Base-by-base conservation (phyloP, 176 grass and related monocot genomes). In the Lolium rigidum region DNA sequence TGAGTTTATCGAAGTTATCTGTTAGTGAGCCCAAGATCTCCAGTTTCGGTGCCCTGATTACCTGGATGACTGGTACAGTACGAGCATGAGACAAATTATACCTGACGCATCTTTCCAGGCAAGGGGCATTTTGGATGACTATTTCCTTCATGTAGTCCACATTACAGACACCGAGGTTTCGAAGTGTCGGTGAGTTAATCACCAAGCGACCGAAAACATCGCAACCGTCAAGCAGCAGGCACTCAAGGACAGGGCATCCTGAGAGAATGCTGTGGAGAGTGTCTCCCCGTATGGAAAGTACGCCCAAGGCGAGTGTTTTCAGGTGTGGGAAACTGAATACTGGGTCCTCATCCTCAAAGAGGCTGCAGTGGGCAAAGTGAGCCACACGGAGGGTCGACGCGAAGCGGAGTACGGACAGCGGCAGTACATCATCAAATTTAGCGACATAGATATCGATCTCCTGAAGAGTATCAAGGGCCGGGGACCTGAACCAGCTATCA, bases 21-120 rank as follows among this genome's bases (percentile, higher is more conserved):
- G 22, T 18, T 15, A 76, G 48, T 76, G 73, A 76, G 48, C 73
- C 73, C 15, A 76, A 18, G 47, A 76, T 76, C 15, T 17, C 48
- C 73, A 76, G 24, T 76, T 54, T 76, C 0, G 73, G 48, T 28
- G 73, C 48, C 4, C 24, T 5, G 15, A 31, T 76, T 54, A 76
- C 8, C 8, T 2, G 13, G 73, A 76, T 54, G 24, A 76, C 24
- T 31, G 73, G 48, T 28, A 6, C 16, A 2, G 0, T 74, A 24
- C 71, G 12, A 2, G 0, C 51, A 24, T 46, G 12, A 74, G 16
- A 26, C 8, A 17, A 28, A 74, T 17, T 10, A 10, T 46, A 51
- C 49, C 48, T 50, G 71, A 50, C 46, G 1, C 8, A 76, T 31
- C 24, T 76, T 35, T 76, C 24, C 48, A 76, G 24, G 48, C 24